Evolutionary conservation across 345 rosid genomes (phyloP).

Genomic region (Carallia brachiata): DNA sequence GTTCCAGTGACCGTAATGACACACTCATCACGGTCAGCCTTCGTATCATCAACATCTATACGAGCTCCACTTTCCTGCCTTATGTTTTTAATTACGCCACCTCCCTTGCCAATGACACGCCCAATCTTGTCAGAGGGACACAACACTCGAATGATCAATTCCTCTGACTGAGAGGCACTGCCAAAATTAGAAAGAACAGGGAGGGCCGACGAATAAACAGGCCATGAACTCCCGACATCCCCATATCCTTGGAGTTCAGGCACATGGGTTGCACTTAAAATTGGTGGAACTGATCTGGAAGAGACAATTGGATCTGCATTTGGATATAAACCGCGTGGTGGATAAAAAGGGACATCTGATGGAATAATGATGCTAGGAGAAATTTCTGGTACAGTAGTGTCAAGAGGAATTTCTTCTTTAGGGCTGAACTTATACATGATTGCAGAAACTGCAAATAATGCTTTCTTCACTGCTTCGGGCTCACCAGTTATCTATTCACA

Average conservation of each 20-base stretch:
- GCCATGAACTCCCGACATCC: slow-evolving; percentile 63
- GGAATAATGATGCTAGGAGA: slow-evolving; percentile 80
- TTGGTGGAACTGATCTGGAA: slow-evolving; percentile 58
- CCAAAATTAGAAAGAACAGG: slow-evolving; percentile 62
- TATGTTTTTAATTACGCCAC: slow-evolving; percentile 78
- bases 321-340: slow-evolving; percentile 66
- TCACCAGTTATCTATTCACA: slow-evolving; percentile 72
- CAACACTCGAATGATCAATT: slow-evolving; percentile 59
- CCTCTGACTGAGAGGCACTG: slow-evolving; percentile 54
- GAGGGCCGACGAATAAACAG: slow-evolving; percentile 67
- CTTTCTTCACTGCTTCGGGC: slow-evolving; percentile 72
- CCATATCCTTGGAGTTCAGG: slow-evolving; percentile 69
- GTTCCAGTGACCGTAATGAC: slow-evolving; percentile 58
- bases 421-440: slow-evolving; percentile 87
- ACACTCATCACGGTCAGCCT: slow-evolving; percentile 65
- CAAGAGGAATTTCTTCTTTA: slow-evolving; percentile 84
- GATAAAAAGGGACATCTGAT: slow-evolving; percentile 78
- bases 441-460: slow-evolving; percentile 77
- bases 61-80: slow-evolving; percentile 90
- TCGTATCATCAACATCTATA: slow-evolving; percentile 80
- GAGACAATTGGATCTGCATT: slow-evolving; percentile 55
- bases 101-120: slow-evolving; percentile 96
- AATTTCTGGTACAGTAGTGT: slow-evolving; percentile 60
- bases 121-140: slow-evolving; percentile 85
- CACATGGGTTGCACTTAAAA: slow-evolving; percentile 58